Evolutionary conservation across 352 stramenopile genomes (phyloP), one percentile per base, ranked within the genome.

Genomic region (Phytophthora cryptogea): DNA sequence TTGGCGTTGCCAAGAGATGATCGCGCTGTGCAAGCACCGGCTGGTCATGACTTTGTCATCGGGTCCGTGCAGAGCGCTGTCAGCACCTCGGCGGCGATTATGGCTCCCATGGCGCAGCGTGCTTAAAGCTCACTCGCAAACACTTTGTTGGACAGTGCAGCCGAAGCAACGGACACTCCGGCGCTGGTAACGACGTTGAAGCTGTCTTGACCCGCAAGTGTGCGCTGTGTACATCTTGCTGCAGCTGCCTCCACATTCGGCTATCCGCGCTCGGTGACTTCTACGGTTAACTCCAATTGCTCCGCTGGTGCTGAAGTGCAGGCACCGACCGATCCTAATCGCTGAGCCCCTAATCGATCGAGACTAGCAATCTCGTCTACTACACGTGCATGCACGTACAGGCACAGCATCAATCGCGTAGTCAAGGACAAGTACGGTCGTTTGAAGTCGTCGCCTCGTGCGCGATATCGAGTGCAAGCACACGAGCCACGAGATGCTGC

Each of bases 171-270:
- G 16, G 49, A 26, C 57, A 65, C 57, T 65, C 20, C 1, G 14
- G 35, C 50, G 58, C 49, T 66, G 41, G 50, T 66, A 66, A 66
- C 35, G 48, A 65, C 28, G 50, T 66, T 66, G 58, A 66, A 66
- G 58, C 44, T 48, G 17, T 27, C 40, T 57, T 33, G 41, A 42
- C 20, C 31, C 17, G 16, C 8, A 53, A 36, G 45, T 23, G 31
- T 17, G 44, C 28, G 9, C 6, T 51, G 20, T 23, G 20, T 42
- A 23, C 36, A 9, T 43, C 37, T 43, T 43, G 37, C 16, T 58
- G 46, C 56, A 59, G 56, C 31, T 64, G 56, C 32, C 10, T 3
- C 37, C 16, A 9, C 16, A 4, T 5, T 44, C 39, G 40, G 32
- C 56, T 64, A 51, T 64, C 32, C 46, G 36, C 9, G 32, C 32